Base-by-base conservation (phyloP, 345 rosid genomes). In the Microcos paniculata region DNA sequence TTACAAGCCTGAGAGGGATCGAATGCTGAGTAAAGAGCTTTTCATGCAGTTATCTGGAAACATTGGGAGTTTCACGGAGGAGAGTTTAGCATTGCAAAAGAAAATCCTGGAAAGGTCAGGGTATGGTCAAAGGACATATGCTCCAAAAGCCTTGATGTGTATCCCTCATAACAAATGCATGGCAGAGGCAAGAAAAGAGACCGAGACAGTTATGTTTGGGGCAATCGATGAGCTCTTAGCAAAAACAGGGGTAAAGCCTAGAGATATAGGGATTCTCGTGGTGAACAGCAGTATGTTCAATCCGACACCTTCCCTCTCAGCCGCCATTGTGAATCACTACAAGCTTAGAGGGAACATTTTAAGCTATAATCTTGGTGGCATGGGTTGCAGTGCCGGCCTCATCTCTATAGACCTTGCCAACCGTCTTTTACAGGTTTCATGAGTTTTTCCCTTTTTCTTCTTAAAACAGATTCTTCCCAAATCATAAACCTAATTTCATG, bases 381-480 rank as follows among this genome's bases (percentile, higher is more conserved):
- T 88, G 92, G 92, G 92, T 1, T 89, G 92, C 80, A 89, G 92
- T 56, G 92, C 92, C 5, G 92, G 90, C 14, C 89, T 85, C 1
- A 85, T 89, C 64, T 84, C 92, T 4, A 72, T 87, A 26, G 89
- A 85, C 76, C 85, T 89, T 7, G 92, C 92, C 31, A 85, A 85
- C 73, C 79, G 83, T 26, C 81, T 89, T 12, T 84, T 89, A 31
- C 86, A 84, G 86, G 84, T 82, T 35, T 35, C 38, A n/a, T n/a
- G n/a, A n/a, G 38, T 2, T 35, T 35, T 35, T 35, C 38, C 6
- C 38, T 35, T 2, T 35, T 35, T 2, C 2, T 19, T n/a, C n/a
- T n/a, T n/a, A n/a, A n/a, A n/a, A n/a, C n/a, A n/a, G n/a, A n/a
- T n/a, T n/a, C n/a, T n/a, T n/a, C n/a, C n/a, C n/a, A n/a, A n/a